phyloP scores from a whole-genome alignment of 768 basidiomycete species.

The Amanita phalloides region DNA sequence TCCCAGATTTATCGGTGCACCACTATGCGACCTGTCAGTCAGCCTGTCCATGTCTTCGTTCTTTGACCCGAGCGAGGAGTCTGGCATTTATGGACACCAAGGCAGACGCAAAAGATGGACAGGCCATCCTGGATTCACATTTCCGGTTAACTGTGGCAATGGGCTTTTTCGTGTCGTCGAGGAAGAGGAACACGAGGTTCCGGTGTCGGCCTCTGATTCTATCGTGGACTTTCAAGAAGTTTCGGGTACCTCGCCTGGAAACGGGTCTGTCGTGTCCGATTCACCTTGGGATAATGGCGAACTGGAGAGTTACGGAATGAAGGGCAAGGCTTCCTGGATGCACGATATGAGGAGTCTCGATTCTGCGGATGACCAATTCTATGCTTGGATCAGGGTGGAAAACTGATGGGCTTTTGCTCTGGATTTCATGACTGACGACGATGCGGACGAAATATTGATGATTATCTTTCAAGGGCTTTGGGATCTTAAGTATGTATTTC shows the following conservation, averaged over 20 bases:
- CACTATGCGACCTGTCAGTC: background rate
- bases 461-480: no score
- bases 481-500: no score
- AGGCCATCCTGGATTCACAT: background rate
- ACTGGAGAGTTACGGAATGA: background rate
- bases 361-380: background rate
- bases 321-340: slow-evolving; percentile 1
- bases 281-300: background rate
- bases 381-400: no score
- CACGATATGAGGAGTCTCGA: background rate
- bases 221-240: background rate
- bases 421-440: no score
- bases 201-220: no score
- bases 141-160: background rate
- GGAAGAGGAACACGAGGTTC: background rate
- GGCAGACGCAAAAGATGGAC: background rate
- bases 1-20: background rate
- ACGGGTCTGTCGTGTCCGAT: background rate
- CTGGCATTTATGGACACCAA: background rate
- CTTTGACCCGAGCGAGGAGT: background rate
- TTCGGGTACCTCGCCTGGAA: background rate
- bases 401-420: no score
- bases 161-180: background rate
- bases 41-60: background rate
- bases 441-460: no score